Percentiles rank a stretch among this genome's conserved stretches.
These are phyloP conservation scores for Cyclotella cryptica DNA, from an alignment of 108 stramenopile genomes.

Conservation along the genomic window DNA sequence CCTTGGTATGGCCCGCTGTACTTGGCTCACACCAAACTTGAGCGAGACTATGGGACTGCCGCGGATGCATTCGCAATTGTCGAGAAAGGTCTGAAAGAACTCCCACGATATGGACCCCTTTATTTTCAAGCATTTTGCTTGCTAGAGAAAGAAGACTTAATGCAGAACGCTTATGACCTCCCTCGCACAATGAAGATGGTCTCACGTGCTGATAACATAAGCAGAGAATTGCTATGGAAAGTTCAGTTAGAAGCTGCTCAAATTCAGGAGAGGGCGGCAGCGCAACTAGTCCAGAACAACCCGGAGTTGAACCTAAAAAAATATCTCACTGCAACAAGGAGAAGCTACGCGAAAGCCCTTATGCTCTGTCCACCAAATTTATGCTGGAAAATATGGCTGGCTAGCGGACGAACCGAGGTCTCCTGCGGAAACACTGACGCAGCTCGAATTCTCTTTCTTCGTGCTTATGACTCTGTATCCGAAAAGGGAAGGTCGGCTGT, in stretches of 20 bases:
- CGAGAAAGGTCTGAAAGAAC: constrained; percentile 89
- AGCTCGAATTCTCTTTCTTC: constrained; percentile 84
- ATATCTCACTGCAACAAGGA: constrained; percentile 56
- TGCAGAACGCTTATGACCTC: constrained; percentile 57
- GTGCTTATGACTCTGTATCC: constrained; percentile 90
- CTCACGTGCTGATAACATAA: constrained; percentile 87
- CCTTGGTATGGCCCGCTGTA: constrained; percentile 99
- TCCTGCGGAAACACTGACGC: constrained; percentile 75
- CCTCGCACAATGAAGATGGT: constrained; percentile 78
- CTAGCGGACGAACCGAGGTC: constrained; percentile 95
- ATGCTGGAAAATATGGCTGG: constrained; percentile 96
- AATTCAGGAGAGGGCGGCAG: constrained; percentile 89
- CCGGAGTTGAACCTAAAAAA: constrained; percentile 28
- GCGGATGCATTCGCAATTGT: constrained; percentile 90
- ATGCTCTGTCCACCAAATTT: constrained; percentile 90
- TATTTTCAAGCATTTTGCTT: constrained; percentile 97
- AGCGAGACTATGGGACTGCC: constrained; percentile 79
- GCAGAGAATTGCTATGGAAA: constrained; percentile 96
- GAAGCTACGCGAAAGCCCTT: constrained; percentile 82
- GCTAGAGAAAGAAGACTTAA: constrained; percentile 79
- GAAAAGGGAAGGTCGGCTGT: constrained; percentile 90
- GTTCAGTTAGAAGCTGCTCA: constrained; percentile 96
- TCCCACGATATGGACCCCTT: constrained; percentile 95
- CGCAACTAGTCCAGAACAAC: constrained; percentile 51
- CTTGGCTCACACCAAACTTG: constrained; percentile 92